Evolutionary conservation across 208 protist genomes (phyloP), one percentile per base, ranked within the genome.

Genomic region (Polymyxa betae): DNA sequence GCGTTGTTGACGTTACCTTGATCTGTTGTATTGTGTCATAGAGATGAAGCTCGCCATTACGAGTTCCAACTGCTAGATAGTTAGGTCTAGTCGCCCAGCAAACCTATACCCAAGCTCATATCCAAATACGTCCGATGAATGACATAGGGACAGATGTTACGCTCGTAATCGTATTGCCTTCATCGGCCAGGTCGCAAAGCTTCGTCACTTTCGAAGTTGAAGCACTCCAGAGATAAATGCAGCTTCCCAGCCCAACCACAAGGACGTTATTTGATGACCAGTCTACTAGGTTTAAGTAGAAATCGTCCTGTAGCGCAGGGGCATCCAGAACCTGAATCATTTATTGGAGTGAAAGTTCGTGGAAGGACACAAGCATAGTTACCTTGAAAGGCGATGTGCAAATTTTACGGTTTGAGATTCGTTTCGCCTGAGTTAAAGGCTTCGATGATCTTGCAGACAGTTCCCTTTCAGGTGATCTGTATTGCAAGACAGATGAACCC

Each of bases 271-370:
- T 87, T 24, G 92, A 45, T 35, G 94, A 95, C 96, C 96, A 97
- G 90, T 97, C 95, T 0, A 97, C 90, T 0, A 97, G 89, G 92
- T 96, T 96, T 12, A 97, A 78, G 90, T 97, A 97, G 64, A 96
- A 97, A 88, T 97, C 96, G 91, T 97, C 96, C 88, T 93, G 44
- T 0, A 96, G 93, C 0, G 45, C 38, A 5, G 95, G 95, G 66
- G 94, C 94, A 35, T 96, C 94, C 29, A 96, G 60, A 44, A 94
- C 88, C 66, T 90, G 46, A 43, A 43, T 82, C 72, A 12, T 5
- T 43, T 5, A 12, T 40, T 60, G 49, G 5, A 29, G 49, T 60
- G 5, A 24, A 24, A 24, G 49, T 60, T 60, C 49, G 49, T 60
- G 49, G 49, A 29, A 29, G 12, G 72, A 66, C 54, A 16, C 54